phyloP scores from a whole-genome alignment of 768 basidiomycete genomes.

The Suillus luteus region DNA sequence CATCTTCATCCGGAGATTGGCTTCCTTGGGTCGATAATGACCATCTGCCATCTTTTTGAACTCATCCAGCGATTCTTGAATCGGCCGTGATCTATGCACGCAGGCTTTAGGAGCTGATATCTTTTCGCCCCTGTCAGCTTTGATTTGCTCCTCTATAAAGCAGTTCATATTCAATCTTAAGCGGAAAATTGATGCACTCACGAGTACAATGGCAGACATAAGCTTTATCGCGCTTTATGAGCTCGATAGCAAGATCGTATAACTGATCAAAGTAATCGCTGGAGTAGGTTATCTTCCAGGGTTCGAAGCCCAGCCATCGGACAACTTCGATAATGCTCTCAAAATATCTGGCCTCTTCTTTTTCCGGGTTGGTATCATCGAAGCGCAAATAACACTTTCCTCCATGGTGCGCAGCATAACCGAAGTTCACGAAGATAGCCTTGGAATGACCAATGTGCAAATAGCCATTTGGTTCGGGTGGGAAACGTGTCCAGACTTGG shows the following conservation, averaged over 20 bases:
- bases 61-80: constrained; percentile 84
- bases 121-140: constrained; percentile 83
- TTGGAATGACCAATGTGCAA: constrained; percentile 97
- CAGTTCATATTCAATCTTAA: not conserved
- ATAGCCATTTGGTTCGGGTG: constrained; percentile 97
- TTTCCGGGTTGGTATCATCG: constrained; percentile 98
- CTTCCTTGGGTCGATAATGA: constrained; percentile 87
- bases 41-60: constrained; percentile 94
- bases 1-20: constrained; percentile 96
- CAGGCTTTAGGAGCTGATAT: constrained; percentile 82
- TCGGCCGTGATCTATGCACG: constrained; percentile 80
- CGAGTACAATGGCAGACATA: constrained; percentile 97
- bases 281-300: constrained; percentile 99
- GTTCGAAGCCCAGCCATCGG: constrained; percentile 96
- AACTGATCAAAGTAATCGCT: constrained; percentile 93
- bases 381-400: constrained; percentile 94
- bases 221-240: constrained; percentile 88
- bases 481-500: constrained; percentile 92
- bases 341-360: constrained; percentile 94
- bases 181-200: constrained; percentile 43
- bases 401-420: constrained; percentile 94
- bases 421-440: constrained; percentile 97
- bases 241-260: constrained; percentile 82
- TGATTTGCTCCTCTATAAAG: constrained; percentile 84
- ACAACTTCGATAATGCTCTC: constrained; percentile 95